Base-by-base conservation (phyloP, 441 rosid species). In the Omphalea diandra region DNA sequence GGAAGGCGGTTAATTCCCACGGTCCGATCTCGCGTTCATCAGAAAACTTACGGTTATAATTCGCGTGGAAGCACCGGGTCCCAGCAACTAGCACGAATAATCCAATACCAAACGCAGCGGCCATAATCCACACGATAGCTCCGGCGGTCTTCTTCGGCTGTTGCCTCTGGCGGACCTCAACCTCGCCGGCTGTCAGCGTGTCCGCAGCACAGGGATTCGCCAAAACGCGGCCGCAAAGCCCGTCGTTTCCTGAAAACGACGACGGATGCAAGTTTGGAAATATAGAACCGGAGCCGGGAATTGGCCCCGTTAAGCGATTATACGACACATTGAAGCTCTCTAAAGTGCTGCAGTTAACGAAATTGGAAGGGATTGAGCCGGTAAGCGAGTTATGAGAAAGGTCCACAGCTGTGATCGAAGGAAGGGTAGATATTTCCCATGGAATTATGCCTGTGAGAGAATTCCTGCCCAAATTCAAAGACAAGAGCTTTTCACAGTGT, bases 1-100 rank as follows among this genome's bases (percentile, higher is more conserved):
- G 99, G 70, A 92, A 94, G 7, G 99, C 98, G 7, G 97, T 94
- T 35, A 94, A 69, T 67, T 88, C 90, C 98, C 98, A 94, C 69
- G 92, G 96, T n/a, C 97, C 99, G 54, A 75, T 75, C 61, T 86
- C 97, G 2, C 82, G 79, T 0, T 80, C 85, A 3, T 59, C 75
- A 31, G 26, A 71, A 4, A 83, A 82, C 27, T 80, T 61, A 29
- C 85, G 82, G 67, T 76, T 67, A 70, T 86, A 82, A 53, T 65
- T 86, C 7, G 82, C 83, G 63, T 80, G 88, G 86, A 87, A 88
- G 71, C 93, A 92, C 26, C 91, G 72, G 5, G 87, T 86, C 5
- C 88, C 93, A 0, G 97, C 99, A 5, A 92, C 86, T 1, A 92
- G 84, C 33, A 89, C 83, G 65, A 94, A 85, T 46, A 94, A 69